These are phyloP conservation scores for Nidularia pulvinata DNA, from an alignment of 768 basidiomycete genomes.

Conservation along the genomic window DNA sequence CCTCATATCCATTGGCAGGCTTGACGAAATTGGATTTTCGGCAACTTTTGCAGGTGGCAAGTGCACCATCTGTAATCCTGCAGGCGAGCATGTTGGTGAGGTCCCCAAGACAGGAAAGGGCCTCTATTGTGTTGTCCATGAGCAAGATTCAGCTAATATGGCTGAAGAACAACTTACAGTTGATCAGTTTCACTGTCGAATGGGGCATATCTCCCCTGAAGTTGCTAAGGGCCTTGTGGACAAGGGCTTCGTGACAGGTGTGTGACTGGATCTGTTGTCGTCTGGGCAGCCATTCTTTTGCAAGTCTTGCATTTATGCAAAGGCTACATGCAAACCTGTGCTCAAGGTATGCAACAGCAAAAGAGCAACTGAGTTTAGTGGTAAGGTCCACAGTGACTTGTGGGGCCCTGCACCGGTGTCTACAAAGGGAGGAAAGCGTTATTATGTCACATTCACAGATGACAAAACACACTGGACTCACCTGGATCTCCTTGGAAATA, in stretches of 20 bases:
- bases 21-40: constrained; percentile 27
- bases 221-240: constrained; percentile 13
- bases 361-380: constrained; percentile 23
- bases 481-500: constrained; percentile 24
- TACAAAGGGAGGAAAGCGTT: constrained; percentile 18
- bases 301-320: constrained; percentile 41
- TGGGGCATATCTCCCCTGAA: constrained; percentile 26
- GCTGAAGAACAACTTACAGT: constrained; percentile 17
- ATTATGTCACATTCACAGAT: constrained; percentile 37
- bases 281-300: constrained; percentile 25
- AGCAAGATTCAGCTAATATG: constrained; percentile 12
- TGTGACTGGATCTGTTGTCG: constrained; percentile 2
- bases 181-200: constrained; percentile 18
- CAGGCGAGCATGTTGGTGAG: constrained; percentile 13
- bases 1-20: constrained; percentile 28
- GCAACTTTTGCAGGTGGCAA: constrained; percentile 23
- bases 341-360: constrained; percentile 23
- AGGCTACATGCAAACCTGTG: constrained; percentile 29
- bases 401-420: constrained; percentile 40
- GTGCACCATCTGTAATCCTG: constrained; percentile 15
- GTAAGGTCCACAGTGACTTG: constrained; percentile 35
- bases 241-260: constrained; percentile 16
- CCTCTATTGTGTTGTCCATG: constrained; percentile 20
- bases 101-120: constrained; percentile 18
- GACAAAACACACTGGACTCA: constrained; percentile 21